Evolutionary conservation across 352 stramenopile species (phyloP), one percentile per base, ranked within the genome.

Genomic region (Pythium phragmiticola): DNA sequence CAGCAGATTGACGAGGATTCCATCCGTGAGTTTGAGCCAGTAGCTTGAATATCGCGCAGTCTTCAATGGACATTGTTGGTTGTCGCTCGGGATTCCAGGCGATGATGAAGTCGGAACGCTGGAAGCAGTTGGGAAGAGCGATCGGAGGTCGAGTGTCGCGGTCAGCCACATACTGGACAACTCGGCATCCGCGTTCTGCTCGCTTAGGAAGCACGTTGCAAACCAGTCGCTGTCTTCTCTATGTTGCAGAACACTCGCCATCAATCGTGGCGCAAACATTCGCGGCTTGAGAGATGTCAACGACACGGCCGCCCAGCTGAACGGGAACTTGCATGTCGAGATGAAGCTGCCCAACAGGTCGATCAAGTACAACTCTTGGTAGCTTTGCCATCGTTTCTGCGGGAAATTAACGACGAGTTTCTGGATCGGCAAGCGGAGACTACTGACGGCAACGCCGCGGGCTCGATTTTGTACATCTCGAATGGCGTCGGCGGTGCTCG

Each of bases 11-110:
- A 66, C 79, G 21, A 88, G 72, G 42, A 92, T 77, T 12, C 68
- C 77, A 71, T 94, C 85, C 0, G 83, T 89, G 13, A 94, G 58
- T 60, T 80, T 72, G 6, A 88, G 33, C 85, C 85, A 94, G 47
- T 82, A 92, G 51, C 82, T 80, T 17, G 80, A 81, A 59, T 90
- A 78, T 36, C 37, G 48, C 34, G 34, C 42, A 4, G 7, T 41
- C 8, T 33, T 37, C 7, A 49, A 12, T 16, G 8, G 7, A 4
- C 7, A 11, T 23, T 11, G 2, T 9, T 36, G 8, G 8, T 28
- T 26, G 41, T 57, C 11, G 34, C 9, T 19, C 2, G 12, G 50
- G 37, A 42, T 23, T 50, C 46, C 37, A 19, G 6, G 46, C 8
- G 37, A 4, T 28, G 17, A n/a, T 5, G 17, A 14, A 36, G 46